Evolutionary conservation across 352 stramenopile genomes (phyloP).

Genomic region (Globisporangium abappressorium): DNA sequence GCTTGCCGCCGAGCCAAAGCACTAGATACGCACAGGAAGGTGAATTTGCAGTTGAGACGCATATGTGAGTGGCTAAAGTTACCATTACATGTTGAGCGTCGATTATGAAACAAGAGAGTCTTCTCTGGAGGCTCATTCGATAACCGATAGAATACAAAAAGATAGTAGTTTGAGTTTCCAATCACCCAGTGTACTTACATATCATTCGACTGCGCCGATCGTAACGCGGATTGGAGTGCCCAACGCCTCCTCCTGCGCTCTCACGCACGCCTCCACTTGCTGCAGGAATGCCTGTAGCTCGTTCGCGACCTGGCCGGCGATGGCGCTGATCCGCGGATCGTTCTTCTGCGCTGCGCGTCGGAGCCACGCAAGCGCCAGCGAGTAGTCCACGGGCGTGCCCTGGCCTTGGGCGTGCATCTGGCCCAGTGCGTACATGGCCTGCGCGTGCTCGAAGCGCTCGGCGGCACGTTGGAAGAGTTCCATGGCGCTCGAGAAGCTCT

Average conservation of each 20-base stretch:
- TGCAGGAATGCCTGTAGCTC: slow-evolving; percentile 44
- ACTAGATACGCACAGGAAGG: slow-evolving; percentile 1
- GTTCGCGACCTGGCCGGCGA: slow-evolving; percentile 19
- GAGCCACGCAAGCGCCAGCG: slow-evolving; percentile 46
- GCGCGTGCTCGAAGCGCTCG: slow-evolving; percentile 27
- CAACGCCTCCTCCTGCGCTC: slow-evolving; percentile 36
- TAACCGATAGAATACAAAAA: slow-evolving; percentile 12
- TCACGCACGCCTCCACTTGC: slow-evolving; percentile 40
- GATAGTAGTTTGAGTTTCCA: slow-evolving; percentile 11
- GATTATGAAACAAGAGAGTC: slow-evolving; percentile 1
- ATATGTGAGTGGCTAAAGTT: neutral
- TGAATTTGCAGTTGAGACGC: slow-evolving; percentile 9
- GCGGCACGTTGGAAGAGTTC: slow-evolving; percentile 41
- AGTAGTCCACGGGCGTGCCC: slow-evolving; percentile 31
- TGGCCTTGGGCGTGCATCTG: slow-evolving; percentile 45
- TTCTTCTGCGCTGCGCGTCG: slow-evolving; percentile 26
- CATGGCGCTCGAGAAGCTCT: slow-evolving; percentile 31
- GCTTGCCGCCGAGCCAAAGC: slow-evolving; percentile 54
- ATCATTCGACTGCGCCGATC: slow-evolving; percentile 33
- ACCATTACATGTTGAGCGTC: neutral
- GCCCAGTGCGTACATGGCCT: slow-evolving; percentile 51
- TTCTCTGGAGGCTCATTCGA: neutral
- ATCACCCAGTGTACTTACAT: neutral
- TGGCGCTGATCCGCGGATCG: slow-evolving; percentile 30
- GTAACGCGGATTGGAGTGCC: slow-evolving; percentile 43